phyloP scores from a whole-genome alignment of 2,329 filamentous ascomycete species.

The Ceratocystis papillata region DNA sequence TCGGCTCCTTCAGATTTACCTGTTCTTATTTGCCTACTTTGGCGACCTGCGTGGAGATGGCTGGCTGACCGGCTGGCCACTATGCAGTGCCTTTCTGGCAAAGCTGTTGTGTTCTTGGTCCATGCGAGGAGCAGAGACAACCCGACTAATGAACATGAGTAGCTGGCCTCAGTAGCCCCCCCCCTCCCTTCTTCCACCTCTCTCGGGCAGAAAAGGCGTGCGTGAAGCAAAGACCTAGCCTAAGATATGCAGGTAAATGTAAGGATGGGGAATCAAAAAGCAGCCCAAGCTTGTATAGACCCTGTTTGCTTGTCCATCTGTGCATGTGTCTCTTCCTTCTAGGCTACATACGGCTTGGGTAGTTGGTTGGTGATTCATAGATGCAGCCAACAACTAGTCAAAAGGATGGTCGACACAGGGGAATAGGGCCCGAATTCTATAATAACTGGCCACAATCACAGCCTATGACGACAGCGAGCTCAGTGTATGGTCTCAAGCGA shows the following conservation, averaged over 20 bases:
- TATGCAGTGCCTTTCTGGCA: slow-evolving; percentile 1
- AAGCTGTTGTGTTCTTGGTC: background rate
- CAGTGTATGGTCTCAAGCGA: no score
- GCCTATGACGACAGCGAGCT: no score
- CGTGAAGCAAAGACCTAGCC: no score
- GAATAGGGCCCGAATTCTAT: background rate
- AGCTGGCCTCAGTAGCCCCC: background rate
- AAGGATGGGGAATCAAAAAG: no score
- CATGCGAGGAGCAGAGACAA: background rate
- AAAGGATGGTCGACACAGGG: background rate
- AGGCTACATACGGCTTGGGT: background rate
- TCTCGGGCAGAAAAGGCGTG: no score
- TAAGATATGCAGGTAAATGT: no score
- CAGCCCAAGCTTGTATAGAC: background rate
- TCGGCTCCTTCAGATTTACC: background rate
- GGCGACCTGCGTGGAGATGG: background rate
- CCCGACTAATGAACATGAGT: background rate
- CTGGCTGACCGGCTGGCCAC: background rate
- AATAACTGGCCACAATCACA: no score
- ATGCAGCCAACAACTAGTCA: background rate
- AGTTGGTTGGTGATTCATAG: background rate
- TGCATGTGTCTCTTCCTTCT: slow-evolving; percentile 5
- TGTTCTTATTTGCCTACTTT: background rate
- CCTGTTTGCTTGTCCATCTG: background rate
- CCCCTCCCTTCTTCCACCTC: no score